Evolutionary conservation across 306 rosid species (phyloP).

Genomic region (Cucumis sativus): Cucumber_9930_V3 NC_026659.2:22994501-22995000

Average conservation of each 20-base stretch:
- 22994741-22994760: neutral
- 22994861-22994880: neutral
- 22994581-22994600: neutral
- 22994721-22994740: neutral
- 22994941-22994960: constrained; percentile 2
- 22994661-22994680: neutral
- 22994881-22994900: neutral
- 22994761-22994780: neutral
- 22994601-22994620: neutral
- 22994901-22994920: neutral
- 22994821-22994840: neutral
- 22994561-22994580: neutral
- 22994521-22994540: too few species aligned
- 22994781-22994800: neutral
- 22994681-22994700: neutral
- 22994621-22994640: neutral
- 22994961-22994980: constrained; percentile 15
- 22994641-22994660: neutral
- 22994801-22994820: neutral
- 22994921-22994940: neutral
- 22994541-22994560: too few species aligned
- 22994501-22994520: too few species aligned
- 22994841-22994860: neutral
- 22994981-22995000: constrained; percentile 75
- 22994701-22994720: neutral